Base-by-base conservation (phyloP, 1,139 yeast species). In the Scheffersomyces cryptocercus region DNA sequence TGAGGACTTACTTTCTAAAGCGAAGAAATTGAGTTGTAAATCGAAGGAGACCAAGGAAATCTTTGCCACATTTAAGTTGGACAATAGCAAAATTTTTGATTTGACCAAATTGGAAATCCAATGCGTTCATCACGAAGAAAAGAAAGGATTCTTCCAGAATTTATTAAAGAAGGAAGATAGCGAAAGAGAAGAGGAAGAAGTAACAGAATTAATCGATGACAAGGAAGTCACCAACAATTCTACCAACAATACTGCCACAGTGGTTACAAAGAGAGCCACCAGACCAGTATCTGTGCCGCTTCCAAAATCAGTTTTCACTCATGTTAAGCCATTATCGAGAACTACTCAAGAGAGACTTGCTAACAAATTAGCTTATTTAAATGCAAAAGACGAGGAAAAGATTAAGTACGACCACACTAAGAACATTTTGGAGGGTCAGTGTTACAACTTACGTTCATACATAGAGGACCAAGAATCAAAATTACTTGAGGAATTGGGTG, bases 371-470 rank as follows among this genome's bases (percentile, higher is more conserved):
- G 48, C 56, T 2, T 59, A 65, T 42, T 67, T 73, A 55, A 67
- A 68, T 42, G 48, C 52, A 6, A 70, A 68, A 47, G 93, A 85
- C 54, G 62, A 64, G 12, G 73, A 68, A 39, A 70, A 81, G 47
- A 61, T 68, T 29, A 64, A 68, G 41, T 61, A 77, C 15, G 83
- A 82, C 39, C 77, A 76, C 43, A 58, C 69, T 29, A 72, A 73
- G 52, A 85, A 85, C 55, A 56, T 67, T 24, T 68, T 85, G 37
- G 93, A 85, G 61, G 73, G 79, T 12, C 64, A 72, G 13, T 66
- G 86, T 44, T 85, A 85, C 59, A 75, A 71, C 40, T 68, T 84
- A 29, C 77, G 90, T 47, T 65, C 75, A 6, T 71, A 64, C 41
- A 54, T 84, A 28, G 84, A 80, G 11, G 77, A 74, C 33, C 73